Evolutionary conservation across 164 flowering plant species (phyloP).

Genomic region (Pachysandra terminalis): DNA sequence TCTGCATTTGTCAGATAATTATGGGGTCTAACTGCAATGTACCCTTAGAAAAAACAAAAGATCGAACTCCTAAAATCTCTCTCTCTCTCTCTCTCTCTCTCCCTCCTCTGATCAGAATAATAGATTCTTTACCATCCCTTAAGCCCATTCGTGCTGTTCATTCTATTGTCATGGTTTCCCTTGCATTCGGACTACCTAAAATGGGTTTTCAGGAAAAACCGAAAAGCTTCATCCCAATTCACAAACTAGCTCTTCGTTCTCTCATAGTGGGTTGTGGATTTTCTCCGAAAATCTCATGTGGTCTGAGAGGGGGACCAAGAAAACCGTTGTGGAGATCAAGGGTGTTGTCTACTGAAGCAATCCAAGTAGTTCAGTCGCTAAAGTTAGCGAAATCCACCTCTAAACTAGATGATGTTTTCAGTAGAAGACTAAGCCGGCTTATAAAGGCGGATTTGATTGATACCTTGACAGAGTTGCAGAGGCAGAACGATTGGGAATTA

Average conservation of each 20-base stretch:
- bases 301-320: conserved; percentile 47
- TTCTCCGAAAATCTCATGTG: conserved; percentile 27
- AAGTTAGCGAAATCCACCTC: conserved; percentile 56
- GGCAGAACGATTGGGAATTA: conserved; percentile 66
- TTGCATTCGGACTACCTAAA: background rate
- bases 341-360: conserved; percentile 65
- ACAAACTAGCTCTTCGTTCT: background rate
- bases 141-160: conserved; percentile 8
- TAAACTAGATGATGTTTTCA: conserved; percentile 44
- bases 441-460: conserved; percentile 64
- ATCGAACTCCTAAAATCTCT: no score
- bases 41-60: no score
- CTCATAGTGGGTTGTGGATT: conserved; percentile 1
- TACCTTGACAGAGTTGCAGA: conserved; percentile 58
- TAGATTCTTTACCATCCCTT: no score
- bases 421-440: conserved; percentile 44
- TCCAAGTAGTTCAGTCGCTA: conserved; percentile 71
- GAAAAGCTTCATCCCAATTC: conserved; percentile 1
- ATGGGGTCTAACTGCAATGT: no score
- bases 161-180: background rate
- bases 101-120: no score
- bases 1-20: no score
- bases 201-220: background rate
- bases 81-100: no score
- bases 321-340: conserved; percentile 62